A percentile compares a stretch with the other conserved stretches of the same genome.
Conservation (phyloP, 768 basidiomycete genomes). For the Gautieria morchelliformis region DNA sequence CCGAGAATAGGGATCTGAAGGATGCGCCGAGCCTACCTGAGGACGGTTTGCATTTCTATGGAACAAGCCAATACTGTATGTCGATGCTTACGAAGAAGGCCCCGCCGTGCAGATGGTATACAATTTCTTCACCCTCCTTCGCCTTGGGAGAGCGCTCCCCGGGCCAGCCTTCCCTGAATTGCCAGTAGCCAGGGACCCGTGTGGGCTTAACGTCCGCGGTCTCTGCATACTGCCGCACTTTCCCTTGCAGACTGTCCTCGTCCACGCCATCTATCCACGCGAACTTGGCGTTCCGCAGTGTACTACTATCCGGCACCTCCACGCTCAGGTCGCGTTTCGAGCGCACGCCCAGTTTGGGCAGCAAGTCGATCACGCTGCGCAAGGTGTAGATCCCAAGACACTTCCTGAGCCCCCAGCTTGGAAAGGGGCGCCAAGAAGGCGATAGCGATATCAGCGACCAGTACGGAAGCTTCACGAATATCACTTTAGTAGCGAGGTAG, state of each 20-base stretch:
- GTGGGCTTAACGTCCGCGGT: slow-evolving; percentile 30
- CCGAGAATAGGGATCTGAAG: slow-evolving; percentile 35
- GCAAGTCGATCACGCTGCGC: background rate
- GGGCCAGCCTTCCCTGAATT: slow-evolving; percentile 32
- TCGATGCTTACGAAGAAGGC: slow-evolving; percentile 6
- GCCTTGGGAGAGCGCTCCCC: slow-evolving; percentile 28
- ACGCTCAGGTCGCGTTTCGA: background rate
- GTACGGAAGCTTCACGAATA: background rate
- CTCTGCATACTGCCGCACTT: slow-evolving; percentile 32
- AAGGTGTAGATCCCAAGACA: background rate
- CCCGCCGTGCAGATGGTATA: slow-evolving; percentile 42
- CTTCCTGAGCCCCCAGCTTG: background rate
- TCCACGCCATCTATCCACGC: slow-evolving; percentile 36
- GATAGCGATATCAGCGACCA: background rate
- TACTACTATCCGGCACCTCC: slow-evolving; percentile 1
- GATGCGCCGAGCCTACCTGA: slow-evolving; percentile 37
- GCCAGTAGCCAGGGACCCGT: slow-evolving; percentile 50
- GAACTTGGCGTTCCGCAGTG: background rate
- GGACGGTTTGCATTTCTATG: background rate
- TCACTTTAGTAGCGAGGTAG: background rate
- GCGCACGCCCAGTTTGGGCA: background rate
- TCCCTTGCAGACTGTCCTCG: slow-evolving; percentile 31
- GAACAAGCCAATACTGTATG: background rate
- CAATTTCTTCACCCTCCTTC: slow-evolving; percentile 40
- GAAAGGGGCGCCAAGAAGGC: background rate